Conservation (phyloP, 2,329 filamentous ascomycete species). For the Aspergillus hortae region DNA sequence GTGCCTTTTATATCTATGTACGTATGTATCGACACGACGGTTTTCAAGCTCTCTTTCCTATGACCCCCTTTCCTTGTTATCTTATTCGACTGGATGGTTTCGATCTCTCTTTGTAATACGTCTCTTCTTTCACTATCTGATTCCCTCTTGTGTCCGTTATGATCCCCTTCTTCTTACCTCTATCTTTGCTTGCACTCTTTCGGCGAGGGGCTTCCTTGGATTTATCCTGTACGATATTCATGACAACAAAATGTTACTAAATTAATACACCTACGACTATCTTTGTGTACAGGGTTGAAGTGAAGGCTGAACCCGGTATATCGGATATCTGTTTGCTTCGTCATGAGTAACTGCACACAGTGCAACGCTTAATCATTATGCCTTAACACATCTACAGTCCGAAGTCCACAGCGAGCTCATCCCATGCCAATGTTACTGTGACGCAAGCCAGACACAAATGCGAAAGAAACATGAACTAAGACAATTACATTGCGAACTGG, state of each 20-base stretch:
- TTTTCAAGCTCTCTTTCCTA: neutral
- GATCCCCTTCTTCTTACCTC: neutral
- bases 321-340: no score
- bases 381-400: no score
- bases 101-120: neutral
- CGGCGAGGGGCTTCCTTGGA: neutral
- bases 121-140: neutral
- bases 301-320: no score
- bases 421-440: neutral
- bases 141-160: neutral
- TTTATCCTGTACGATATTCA: neutral
- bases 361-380: no score
- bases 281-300: no score
- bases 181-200: neutral
- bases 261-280: neutral
- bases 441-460: neutral
- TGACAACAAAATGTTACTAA: neutral
- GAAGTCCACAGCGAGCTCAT: no score
- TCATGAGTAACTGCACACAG: no score
- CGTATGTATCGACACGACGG: neutral
- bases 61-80: neutral
- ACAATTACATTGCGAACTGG: constrained; percentile 6
- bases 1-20: neutral
- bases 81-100: neutral
- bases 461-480: neutral